These are phyloP conservation scores for Podosphaera xanthii DNA, from an alignment of 2,329 filamentous ascomycete species.

Conservation along the genomic window DNA sequence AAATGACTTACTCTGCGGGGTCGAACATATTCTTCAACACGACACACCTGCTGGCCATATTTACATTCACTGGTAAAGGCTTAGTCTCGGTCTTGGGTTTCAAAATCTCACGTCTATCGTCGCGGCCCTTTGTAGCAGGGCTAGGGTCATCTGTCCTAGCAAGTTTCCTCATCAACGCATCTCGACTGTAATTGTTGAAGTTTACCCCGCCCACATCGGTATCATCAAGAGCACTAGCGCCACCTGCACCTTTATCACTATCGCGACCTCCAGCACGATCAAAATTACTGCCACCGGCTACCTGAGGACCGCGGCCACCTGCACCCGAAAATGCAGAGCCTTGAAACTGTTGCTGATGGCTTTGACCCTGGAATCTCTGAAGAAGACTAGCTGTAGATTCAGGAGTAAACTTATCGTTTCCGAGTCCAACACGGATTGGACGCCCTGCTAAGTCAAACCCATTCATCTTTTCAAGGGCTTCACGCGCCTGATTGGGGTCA, in stretches of 20 bases:
- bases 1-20: constrained; percentile 52
- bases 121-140: constrained; percentile 28
- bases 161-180: constrained; percentile 96
- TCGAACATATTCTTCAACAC: constrained; percentile 93
- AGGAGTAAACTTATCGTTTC: constrained; percentile 99
- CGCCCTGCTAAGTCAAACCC: constrained; percentile 94
- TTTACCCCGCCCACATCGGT: constrained; percentile 96
- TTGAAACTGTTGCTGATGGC: constrained; percentile 48
- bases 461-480: constrained; percentile 97
- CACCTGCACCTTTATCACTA: constrained; percentile 66
- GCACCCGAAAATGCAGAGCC: constrained; percentile 80
- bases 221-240: constrained; percentile 87
- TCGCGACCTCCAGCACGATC: constrained; percentile 78
- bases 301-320: constrained; percentile 66
- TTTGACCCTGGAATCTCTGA: constrained; percentile 73
- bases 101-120: constrained; percentile 44
- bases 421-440: constrained; percentile 92
- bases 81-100: constrained; percentile 64
- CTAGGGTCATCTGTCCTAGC: constrained; percentile 74
- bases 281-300: constrained; percentile 53
- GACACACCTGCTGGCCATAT: constrained; percentile 82
- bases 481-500: constrained; percentile 73
- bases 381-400: constrained; percentile 85
- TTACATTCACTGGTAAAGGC: constrained; percentile 63
- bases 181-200: constrained; percentile 97